phyloP scores from a whole-genome alignment of 2,329 filamentous ascomycete genomes.

The Pseudogymnoascus pannorum region DNA sequence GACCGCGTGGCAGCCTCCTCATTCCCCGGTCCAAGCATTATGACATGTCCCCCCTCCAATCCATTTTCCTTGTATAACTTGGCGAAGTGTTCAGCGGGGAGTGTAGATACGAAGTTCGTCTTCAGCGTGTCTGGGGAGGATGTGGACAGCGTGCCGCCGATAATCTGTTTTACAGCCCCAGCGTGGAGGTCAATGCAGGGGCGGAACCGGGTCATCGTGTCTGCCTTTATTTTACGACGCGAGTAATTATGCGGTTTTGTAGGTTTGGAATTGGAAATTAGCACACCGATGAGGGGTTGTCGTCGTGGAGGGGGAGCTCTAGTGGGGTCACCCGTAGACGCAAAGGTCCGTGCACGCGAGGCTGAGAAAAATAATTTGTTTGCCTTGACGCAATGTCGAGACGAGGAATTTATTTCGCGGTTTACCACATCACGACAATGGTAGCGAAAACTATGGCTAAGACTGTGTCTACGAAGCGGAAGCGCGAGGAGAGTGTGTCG shows the following conservation, averaged over 20 bases:
- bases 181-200: constrained; percentile 97
- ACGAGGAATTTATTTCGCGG: not conserved
- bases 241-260: not conserved
- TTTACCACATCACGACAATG: not conserved
- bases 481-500: constrained; percentile 32
- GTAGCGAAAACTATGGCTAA: not conserved
- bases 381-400: not conserved
- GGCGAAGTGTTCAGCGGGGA: constrained; percentile 76
- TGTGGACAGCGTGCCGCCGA: constrained; percentile 82
- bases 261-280: not conserved
- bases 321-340: not conserved
- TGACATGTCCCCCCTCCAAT: constrained; percentile 80
- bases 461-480: constrained; percentile 33
- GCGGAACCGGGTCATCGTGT: constrained; percentile 79
- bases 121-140: constrained; percentile 54
- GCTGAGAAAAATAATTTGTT: not conserved
- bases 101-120: constrained; percentile 86
- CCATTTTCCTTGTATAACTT: constrained; percentile 68
- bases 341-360: not conserved
- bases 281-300: not conserved
- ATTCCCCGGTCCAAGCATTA: constrained; percentile 91
- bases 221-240: not conserved
- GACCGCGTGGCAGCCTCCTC: constrained; percentile 72
- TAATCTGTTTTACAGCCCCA: constrained; percentile 97
- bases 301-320: not conserved